Evolutionary conservation across 345 rosid genomes (phyloP), one percentile per base, ranked within the genome.

Genomic region (Excoecaria agallocha): DNA sequence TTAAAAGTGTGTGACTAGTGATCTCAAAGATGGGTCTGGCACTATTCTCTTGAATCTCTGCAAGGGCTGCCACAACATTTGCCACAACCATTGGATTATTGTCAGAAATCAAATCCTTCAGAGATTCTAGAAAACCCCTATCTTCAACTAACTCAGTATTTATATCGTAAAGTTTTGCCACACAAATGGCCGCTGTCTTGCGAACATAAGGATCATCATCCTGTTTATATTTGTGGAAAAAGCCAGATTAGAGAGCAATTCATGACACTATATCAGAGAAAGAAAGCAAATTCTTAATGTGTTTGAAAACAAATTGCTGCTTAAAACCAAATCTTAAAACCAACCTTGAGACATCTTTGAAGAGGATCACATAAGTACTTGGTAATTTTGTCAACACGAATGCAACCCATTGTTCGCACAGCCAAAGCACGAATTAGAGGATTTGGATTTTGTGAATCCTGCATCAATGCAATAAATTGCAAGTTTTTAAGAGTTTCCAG

Each of bases 391-490:
- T 93, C 99, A 74, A 96, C 97, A 80, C 99, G 98, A 78, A 96
- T 96, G 87, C 99, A 96, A 17, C 99, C 99, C 99, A 96, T 96
- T 69, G 98, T 96, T 74, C 98, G 88, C 65, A 93, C 98, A 79
- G 98, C 99, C 81, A 96, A 82, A 78, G 99, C 99, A 39, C 99
- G 98, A 75, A 96, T 96, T 74, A 96, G 80, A 19, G 99, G 99
- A 88, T 93, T 96, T 75, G 99, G 97, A 78, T 96, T 98, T 77
- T 96, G 99, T 61, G 98, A 96, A 81, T 93, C 99, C 99, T 93
- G 90, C 77, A 85, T 30, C 70, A 52, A 79, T 76, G 65, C 59
- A 78, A 81, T 59, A 77, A 37, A 73, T 75, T 37, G 60, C 66
- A 68, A 51, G 70, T 62, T 43, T 46, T 76, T 43, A 12, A 72